Base-by-base conservation (phyloP, 2,329 filamentous ascomycete species). In the Cercospora sesami region DNA sequence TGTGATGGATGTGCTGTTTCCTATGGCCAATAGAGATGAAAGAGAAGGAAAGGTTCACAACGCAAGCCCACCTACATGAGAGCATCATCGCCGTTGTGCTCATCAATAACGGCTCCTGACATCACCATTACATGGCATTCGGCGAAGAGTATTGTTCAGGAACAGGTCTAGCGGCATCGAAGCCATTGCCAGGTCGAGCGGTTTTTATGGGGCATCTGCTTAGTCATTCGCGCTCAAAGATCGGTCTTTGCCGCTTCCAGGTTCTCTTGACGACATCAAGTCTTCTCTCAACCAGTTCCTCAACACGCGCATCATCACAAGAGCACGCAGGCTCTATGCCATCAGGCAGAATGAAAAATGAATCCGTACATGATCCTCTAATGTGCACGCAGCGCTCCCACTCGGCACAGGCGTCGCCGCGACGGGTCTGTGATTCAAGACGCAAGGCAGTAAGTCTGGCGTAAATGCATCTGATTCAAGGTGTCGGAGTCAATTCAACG, bases 121-220 rank as follows among this genome's bases (percentile, higher is more conserved):
- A 68, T 68, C 66, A 68, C 63, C 66, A 68, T 68, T 68, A 65
- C 63, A 63, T 21, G 60, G 18, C 39, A 55, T 33, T n/a, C 18
- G 21, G 26, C 18, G 31, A 5, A 42, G 10, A 39, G 18, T 10
- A 53, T 30, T n/a, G 42, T 30, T 53, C 64, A 65, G 64, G 64
- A 65, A 65, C 64, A 61, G 64, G 64, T 55, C 23, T 57, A 55
- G 64, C 64, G 64, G 48, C 48, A 58, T 57, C 30, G 51, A 21
- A 18, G 14, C 9, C 21, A 36, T 58, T 16, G 21, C 26, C 18
- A 16, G 23, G 3, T 3, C 10, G 48, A 58, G 53, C 31, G 14
- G 1, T 5, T 28, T 30, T 57, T 59, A 36, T 42, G 48, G 51
- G 33, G 14, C 21, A 4, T 2, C 1, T 23, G 28, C 28, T 33